These are phyloP conservation scores for Salvia rosmarinus DNA, from an alignment of 257 asterid species.

Conservation along the genomic window DNA sequence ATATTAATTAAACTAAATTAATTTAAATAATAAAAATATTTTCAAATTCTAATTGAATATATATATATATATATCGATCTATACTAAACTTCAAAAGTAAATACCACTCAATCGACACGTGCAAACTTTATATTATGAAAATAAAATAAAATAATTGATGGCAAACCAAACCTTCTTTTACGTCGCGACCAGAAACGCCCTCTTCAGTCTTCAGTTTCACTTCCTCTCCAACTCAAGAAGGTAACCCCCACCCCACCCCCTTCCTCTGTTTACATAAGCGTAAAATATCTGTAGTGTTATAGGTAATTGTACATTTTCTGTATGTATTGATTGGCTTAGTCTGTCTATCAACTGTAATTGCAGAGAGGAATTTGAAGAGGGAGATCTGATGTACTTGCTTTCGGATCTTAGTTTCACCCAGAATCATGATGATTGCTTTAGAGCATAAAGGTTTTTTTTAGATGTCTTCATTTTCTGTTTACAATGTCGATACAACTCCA, in stretches of 20 bases:
- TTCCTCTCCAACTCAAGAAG: slow-evolving; percentile 44
- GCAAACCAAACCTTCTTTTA: slow-evolving; percentile 36
- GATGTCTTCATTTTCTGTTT: neutral
- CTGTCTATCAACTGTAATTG: slow-evolving; percentile 32
- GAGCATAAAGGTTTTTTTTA: slow-evolving; percentile 61
- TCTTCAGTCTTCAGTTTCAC: slow-evolving; percentile 48
- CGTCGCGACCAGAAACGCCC: slow-evolving; percentile 36
- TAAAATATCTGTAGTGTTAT: slow-evolving; percentile 7
- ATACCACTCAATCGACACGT: too few relatives aligned
- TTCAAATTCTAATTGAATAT: too few relatives aligned
- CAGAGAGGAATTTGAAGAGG: slow-evolving; percentile 51
- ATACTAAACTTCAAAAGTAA: too few relatives aligned
- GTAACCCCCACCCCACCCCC: slow-evolving; percentile 26
- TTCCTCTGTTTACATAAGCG: neutral
- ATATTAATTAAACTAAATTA: too few relatives aligned
- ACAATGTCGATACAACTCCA: slow-evolving; percentile 16
- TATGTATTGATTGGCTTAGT: slow-evolving; percentile 31
- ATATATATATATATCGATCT: too few relatives aligned
- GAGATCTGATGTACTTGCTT: slow-evolving; percentile 85
- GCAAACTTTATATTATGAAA: too few relatives aligned
- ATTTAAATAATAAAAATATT: too few relatives aligned
- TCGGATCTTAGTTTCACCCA: slow-evolving; percentile 61
- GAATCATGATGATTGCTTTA: slow-evolving; percentile 67
- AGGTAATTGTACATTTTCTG: neutral
- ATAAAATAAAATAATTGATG: too few relatives aligned